Evolutionary conservation across 345 rosid species (phyloP).

Genomic region (Bretschneidera sinensis): DNA sequence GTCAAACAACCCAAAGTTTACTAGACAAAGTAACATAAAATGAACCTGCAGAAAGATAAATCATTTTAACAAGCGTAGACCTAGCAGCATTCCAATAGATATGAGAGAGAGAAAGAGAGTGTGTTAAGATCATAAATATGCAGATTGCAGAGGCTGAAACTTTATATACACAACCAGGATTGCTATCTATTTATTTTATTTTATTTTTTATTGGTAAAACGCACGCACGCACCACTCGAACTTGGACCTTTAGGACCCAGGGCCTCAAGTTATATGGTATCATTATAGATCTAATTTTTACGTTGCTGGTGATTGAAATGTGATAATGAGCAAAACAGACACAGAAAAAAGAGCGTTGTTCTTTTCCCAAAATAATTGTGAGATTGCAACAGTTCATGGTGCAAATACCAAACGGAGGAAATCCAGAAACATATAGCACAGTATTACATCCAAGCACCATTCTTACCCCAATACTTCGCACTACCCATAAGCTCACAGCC

Average conservation of each 20-base stretch:
- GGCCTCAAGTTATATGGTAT: too few species aligned
- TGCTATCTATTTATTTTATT: background rate
- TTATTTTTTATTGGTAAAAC: too few species aligned
- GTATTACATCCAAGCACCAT: background rate
- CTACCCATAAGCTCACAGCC: conserved; percentile 96
- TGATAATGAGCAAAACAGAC: too few species aligned
- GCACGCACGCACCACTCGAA: too few species aligned
- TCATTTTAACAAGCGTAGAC: background rate
- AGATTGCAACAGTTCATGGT: background rate
- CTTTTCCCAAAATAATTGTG: background rate
- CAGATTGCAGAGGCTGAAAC: background rate
- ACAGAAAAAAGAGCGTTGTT: too few species aligned
- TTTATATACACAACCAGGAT: background rate
- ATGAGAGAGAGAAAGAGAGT: too few species aligned
- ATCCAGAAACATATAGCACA: background rate
- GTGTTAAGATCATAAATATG: too few species aligned
- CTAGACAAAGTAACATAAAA: background rate
- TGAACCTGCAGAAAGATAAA: background rate
- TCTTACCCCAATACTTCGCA: conserved; percentile 86
- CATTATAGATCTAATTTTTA: too few species aligned
- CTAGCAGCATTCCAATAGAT: too few species aligned
- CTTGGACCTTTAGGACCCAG: too few species aligned
- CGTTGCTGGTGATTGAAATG: too few species aligned
- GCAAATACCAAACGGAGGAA: background rate
- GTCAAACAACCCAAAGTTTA: conserved; percentile 9